phyloP scores from a whole-genome alignment of 23 red algal genomes.

The Gracilaria caudata region DNA sequence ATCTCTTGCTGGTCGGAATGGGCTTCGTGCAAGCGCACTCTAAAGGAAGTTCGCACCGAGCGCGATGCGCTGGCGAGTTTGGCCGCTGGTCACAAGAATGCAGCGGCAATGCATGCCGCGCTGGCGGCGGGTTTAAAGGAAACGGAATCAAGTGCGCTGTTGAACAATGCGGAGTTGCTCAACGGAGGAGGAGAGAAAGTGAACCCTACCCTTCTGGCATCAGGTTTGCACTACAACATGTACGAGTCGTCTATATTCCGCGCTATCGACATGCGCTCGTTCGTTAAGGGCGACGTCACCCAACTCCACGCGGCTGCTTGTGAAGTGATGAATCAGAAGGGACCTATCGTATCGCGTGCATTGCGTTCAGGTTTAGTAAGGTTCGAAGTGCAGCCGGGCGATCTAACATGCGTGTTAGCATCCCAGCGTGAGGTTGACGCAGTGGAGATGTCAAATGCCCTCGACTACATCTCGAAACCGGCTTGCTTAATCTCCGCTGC shows the following conservation, averaged over 20 bases:
- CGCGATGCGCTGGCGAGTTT: background rate
- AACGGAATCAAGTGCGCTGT: constrained; percentile 14
- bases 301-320: constrained; percentile 22
- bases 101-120: background rate
- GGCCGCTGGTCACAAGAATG: background rate
- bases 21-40: constrained; percentile 31
- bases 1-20: constrained; percentile 36
- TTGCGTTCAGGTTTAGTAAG: constrained; percentile 26
- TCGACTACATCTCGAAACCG: constrained; percentile 38
- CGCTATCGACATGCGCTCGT: constrained; percentile 21
- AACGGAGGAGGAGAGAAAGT: constrained; percentile 22
- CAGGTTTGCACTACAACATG: constrained; percentile 38
- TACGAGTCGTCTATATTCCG: constrained; percentile 47
- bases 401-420: constrained; percentile 20
- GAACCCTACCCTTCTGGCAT: constrained; percentile 15
- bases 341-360: constrained; percentile 18
- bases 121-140: constrained; percentile 17
- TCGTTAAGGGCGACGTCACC: constrained; percentile 4
- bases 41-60: constrained; percentile 33
- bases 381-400: constrained; percentile 6
- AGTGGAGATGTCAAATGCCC: constrained; percentile 34
- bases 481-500: constrained; percentile 34
- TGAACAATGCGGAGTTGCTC: constrained; percentile 20
- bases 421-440: constrained; percentile 21
- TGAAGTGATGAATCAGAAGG: constrained; percentile 37